These are phyloP conservation scores for Centaurea solstitialis DNA, from an alignment of 129 eudicot genomes.

Conservation along the genomic window DNA sequence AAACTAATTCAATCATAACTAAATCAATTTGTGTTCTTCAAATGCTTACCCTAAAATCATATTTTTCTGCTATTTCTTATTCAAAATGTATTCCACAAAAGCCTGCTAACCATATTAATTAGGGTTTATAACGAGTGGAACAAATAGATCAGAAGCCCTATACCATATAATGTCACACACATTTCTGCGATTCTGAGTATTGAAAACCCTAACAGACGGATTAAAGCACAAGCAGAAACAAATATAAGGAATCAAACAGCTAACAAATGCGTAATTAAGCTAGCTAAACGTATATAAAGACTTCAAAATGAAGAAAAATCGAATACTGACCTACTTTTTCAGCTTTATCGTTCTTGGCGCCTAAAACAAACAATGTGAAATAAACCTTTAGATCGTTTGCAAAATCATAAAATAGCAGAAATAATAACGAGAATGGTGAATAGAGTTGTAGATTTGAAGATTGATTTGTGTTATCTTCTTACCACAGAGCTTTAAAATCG, in stretches of 20 bases:
- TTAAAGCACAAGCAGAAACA: background rate
- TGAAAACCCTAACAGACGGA: background rate
- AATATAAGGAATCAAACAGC: no score
- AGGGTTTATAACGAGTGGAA: background rate
- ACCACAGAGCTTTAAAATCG: background rate
- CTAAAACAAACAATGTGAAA: slow-evolving; percentile 14
- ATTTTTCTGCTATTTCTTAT: background rate
- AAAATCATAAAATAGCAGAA: background rate
- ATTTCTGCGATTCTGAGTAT: background rate
- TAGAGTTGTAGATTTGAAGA: slow-evolving; percentile 5
- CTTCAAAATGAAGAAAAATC: background rate
- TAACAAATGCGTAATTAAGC: background rate
- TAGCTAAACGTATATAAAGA: no score
- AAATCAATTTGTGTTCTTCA: background rate
- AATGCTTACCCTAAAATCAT: background rate
- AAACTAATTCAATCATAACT: background rate
- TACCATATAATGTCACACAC: no score
- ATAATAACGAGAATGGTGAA: background rate
- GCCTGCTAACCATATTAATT: background rate
- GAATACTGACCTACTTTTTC: slow-evolving; percentile 56
- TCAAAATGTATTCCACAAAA: background rate
- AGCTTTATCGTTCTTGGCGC: slow-evolving; percentile 65
- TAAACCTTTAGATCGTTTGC: background rate
- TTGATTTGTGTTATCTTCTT: background rate
- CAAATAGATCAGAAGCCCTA: background rate